phyloP scores from a whole-genome alignment of 495 filamentous ascomycete species.

The Xeromyces bisporus region DNA sequence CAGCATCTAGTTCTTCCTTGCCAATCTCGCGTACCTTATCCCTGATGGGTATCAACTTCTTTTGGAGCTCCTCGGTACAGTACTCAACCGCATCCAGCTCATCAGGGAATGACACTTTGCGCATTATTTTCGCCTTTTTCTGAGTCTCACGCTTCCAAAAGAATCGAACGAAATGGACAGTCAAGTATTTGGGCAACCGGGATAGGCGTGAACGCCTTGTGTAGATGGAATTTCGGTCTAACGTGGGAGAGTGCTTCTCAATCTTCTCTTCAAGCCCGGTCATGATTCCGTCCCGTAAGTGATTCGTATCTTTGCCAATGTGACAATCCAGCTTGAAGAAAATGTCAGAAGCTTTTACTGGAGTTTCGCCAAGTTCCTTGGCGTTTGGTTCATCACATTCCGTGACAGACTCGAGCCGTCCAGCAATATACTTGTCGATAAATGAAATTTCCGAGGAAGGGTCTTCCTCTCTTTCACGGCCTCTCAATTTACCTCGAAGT shows the following conservation, averaged over 20 bases:
- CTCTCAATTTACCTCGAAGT: constrained; percentile 60
- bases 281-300: constrained; percentile 71
- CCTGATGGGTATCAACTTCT: constrained; percentile 69
- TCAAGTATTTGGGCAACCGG: constrained; percentile 82
- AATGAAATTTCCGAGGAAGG: constrained; percentile 44
- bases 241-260: constrained; percentile 64
- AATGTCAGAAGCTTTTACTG: constrained; percentile 44
- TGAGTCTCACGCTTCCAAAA: constrained; percentile 88
- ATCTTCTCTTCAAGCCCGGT: constrained; percentile 73
- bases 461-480: constrained; percentile 35
- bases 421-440: constrained; percentile 78
- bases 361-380: constrained; percentile 56
- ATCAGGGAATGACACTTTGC: constrained; percentile 87
- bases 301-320: constrained; percentile 71
- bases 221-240: constrained; percentile 67
- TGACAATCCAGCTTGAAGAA: constrained; percentile 95
- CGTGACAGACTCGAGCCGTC: constrained; percentile 55
- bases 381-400: constrained; percentile 72
- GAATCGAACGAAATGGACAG: constrained; percentile 95
- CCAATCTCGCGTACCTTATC: constrained; percentile 91
- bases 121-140: constrained; percentile 99
- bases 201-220: constrained; percentile 81
- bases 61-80: constrained; percentile 76
- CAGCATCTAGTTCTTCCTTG: constrained; percentile 84
- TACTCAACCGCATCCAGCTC: constrained; percentile 91